These are phyloP conservation scores for Pseudofabraea citricarpa DNA, from an alignment of 2,329 filamentous ascomycete genomes.

Conservation along the genomic window DNA sequence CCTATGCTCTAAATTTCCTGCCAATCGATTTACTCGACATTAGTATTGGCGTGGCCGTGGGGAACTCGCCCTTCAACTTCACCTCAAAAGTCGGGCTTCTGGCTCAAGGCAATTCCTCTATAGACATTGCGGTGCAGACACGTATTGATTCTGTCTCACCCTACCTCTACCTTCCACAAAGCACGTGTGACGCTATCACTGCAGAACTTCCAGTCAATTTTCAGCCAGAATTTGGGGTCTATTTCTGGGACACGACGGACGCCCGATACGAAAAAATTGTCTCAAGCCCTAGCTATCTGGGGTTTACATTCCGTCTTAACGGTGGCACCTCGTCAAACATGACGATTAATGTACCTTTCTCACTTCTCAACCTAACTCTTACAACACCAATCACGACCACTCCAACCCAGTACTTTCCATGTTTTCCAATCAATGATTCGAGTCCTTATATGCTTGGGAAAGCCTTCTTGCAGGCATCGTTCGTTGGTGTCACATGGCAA, in stretches of 20 bases:
- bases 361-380: constrained; percentile 14
- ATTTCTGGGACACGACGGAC: constrained; percentile 28
- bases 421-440: not conserved
- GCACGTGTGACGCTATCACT: constrained; percentile 30
- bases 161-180: constrained; percentile 29
- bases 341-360: constrained; percentile 22
- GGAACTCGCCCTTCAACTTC: constrained; percentile 12
- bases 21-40: constrained; percentile 18
- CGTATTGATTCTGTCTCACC: constrained; percentile 17
- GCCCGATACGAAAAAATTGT: constrained; percentile 24
- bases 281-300: constrained; percentile 29
- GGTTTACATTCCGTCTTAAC: constrained; percentile 27
- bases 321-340: constrained; percentile 21
- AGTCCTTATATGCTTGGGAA: constrained; percentile 24
- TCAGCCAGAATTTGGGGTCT: constrained; percentile 22
- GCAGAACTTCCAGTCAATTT: constrained; percentile 26
- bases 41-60: constrained; percentile 14
- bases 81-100: constrained; percentile 10
- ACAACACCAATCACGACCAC: constrained; percentile 8
- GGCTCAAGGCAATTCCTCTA: constrained; percentile 9
- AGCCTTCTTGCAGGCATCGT: constrained; percentile 33
- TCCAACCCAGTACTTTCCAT: constrained; percentile 13
- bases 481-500: constrained; percentile 28
- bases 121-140: constrained; percentile 6
- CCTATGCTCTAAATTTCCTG: constrained; percentile 6